Evolutionary conservation across 306 rosid species (phyloP).

Genomic region (Castanea sativa): DNA sequence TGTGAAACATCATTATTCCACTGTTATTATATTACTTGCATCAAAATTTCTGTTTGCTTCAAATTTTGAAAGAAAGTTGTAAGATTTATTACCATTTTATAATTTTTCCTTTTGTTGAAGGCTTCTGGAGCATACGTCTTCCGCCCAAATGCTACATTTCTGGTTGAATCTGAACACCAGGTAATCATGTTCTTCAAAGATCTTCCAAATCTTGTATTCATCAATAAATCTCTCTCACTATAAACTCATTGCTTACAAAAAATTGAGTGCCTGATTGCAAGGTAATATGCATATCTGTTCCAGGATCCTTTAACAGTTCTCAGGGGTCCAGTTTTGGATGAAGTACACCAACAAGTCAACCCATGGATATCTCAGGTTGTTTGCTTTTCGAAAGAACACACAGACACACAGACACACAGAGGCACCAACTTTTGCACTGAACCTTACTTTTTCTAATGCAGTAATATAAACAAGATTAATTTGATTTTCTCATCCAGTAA

Average conservation of each 20-base stretch:
- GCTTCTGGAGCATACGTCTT: conserved; percentile 62
- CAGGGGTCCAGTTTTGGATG: conserved; percentile 51
- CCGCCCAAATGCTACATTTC: conserved; percentile 47
- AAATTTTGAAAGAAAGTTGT: not conserved
- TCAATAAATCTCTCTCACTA: not conserved
- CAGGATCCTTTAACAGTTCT: conserved; percentile 42
- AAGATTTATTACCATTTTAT: not conserved
- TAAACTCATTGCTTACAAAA: conserved; percentile 4
- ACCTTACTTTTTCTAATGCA: not conserved
- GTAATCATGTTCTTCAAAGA: conserved; percentile 10
- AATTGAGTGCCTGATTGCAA: conserved; percentile 14
- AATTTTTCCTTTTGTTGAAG: conserved; percentile 14
- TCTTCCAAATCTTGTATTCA: not conserved
- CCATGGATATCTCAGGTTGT: conserved; percentile 62
- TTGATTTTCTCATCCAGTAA: not conserved
- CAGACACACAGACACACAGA: not conserved
- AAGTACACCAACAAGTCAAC: conserved; percentile 50
- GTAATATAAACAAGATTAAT: not conserved
- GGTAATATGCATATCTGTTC: conserved; percentile 3
- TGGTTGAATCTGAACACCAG: conserved; percentile 25
- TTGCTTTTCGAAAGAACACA: not conserved
- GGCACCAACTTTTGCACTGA: not conserved
- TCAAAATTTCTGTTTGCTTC: not conserved
- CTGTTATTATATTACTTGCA: conserved; percentile 14
- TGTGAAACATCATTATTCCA: conserved; percentile 9